phyloP scores from a whole-genome alignment of 2,329 filamentous ascomycete species.

The Aspergillaceae sp. region DNA sequence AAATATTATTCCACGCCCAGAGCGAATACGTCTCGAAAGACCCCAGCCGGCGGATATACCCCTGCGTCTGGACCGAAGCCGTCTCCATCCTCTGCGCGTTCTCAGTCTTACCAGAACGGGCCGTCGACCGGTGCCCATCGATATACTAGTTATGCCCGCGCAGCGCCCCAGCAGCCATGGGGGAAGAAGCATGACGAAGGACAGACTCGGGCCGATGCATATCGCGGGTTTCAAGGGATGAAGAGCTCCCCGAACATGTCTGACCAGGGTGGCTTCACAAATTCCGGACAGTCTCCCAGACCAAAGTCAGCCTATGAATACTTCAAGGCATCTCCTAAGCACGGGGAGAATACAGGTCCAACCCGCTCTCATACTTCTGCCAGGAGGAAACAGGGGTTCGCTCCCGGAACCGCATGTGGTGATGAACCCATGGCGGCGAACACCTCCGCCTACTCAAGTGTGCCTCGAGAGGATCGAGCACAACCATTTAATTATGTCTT shows the following conservation, averaged over 20 bases:
- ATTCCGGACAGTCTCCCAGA: slow-evolving; percentile 15
- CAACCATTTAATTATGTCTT: slow-evolving; percentile 26
- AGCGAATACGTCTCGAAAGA: slow-evolving; percentile 21
- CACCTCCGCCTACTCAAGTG: slow-evolving; percentile 42
- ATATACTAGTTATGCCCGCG: slow-evolving; percentile 34
- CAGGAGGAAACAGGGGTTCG: slow-evolving; percentile 49
- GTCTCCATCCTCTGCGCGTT: slow-evolving; percentile 11
- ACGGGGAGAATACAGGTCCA: slow-evolving; percentile 20
- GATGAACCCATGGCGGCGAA: slow-evolving; percentile 51
- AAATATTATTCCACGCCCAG: slow-evolving; percentile 23
- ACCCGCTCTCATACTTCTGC: slow-evolving; percentile 30
- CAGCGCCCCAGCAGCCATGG: slow-evolving; percentile 31
- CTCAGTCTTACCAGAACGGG: slow-evolving; percentile 17
- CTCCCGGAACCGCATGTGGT: slow-evolving; percentile 49
- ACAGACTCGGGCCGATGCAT: slow-evolving; percentile 37
- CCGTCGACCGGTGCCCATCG: slow-evolving; percentile 31
- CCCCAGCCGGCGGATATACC: slow-evolving; percentile 16
- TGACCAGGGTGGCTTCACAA: neutral
- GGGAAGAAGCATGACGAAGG: slow-evolving; percentile 28
- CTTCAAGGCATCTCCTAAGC: slow-evolving; percentile 23
- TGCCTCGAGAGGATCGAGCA: slow-evolving; percentile 26
- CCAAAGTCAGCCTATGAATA: slow-evolving; percentile 34
- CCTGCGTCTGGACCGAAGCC: slow-evolving; percentile 16
- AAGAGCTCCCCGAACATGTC: slow-evolving; percentile 17
- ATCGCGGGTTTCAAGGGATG: slow-evolving; percentile 38